phyloP scores from a whole-genome alignment of 2,329 filamentous ascomycete species.

The Trichoderma citrinoviride region DNA sequence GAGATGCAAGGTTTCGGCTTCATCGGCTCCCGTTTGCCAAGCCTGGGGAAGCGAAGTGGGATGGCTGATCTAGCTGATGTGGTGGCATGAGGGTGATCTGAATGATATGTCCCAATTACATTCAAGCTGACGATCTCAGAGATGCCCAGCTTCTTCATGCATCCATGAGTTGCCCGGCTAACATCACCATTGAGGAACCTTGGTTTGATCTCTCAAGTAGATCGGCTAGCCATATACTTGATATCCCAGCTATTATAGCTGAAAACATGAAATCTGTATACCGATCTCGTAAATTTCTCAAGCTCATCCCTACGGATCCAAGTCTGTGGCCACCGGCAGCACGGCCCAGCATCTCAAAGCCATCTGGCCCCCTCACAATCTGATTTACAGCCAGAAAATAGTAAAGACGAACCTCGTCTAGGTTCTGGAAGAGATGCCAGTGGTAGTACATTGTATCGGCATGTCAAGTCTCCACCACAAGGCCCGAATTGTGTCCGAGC shows the following conservation, averaged over 20 bases:
- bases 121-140: too few species aligned
- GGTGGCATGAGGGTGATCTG: not conserved
- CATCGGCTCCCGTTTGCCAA: not conserved
- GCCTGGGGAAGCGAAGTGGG: not conserved
- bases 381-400: conserved; percentile 35
- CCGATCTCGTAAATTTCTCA: too few species aligned
- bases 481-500: not conserved
- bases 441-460: not conserved
- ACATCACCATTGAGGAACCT: too few species aligned
- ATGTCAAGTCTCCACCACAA: not conserved
- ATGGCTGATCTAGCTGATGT: not conserved
- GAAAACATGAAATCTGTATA: too few species aligned
- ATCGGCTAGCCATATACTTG: too few species aligned
- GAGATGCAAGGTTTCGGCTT: not conserved
- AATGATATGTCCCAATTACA: too few species aligned
- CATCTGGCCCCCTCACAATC: conserved; percentile 43
- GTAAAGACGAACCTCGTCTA: not conserved
- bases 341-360: not conserved
- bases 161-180: too few species aligned
- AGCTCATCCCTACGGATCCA: too few species aligned
- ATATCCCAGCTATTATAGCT: too few species aligned
- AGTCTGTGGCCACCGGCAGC: too few species aligned
- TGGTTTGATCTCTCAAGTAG: too few species aligned
- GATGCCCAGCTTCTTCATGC: too few species aligned
- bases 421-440: not conserved